Conservation (phyloP, 177 flowering plant species). For the Vitis hybrid region DNA sequence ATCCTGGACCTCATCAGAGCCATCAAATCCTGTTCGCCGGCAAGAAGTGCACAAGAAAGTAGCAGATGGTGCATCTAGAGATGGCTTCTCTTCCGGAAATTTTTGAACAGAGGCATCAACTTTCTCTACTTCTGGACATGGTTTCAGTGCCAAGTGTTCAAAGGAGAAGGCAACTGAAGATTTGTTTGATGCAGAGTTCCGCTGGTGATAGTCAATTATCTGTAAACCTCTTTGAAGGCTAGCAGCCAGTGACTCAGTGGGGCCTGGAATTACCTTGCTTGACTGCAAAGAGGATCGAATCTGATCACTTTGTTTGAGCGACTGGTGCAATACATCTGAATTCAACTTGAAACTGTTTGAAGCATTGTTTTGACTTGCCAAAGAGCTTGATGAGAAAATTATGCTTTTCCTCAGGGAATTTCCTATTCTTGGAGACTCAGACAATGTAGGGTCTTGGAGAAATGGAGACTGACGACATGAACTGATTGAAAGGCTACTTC, state of each 20-base stretch:
- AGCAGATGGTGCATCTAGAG: conserved; percentile 21
- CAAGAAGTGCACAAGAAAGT: conserved; percentile 64
- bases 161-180: conserved; percentile 74
- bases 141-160: conserved; percentile 61
- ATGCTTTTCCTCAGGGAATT: conserved; percentile 45
- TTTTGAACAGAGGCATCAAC: conserved; percentile 51
- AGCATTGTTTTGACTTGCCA: conserved; percentile 24
- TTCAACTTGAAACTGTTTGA: conserved; percentile 30
- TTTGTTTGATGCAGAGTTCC: conserved; percentile 45
- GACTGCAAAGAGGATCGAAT: conserved; percentile 56
- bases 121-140: conserved; percentile 48
- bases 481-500: conserved; percentile 47
- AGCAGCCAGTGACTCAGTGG: conserved; percentile 77
- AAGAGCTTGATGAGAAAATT: conserved; percentile 26
- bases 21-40: conserved; percentile 26
- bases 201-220: conserved; percentile 74
- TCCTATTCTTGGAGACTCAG: conserved; percentile 78
- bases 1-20: conserved; percentile 34
- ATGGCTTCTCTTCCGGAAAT: conserved; percentile 23
- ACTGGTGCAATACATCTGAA: conserved; percentile 30
- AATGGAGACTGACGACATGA: conserved; percentile 28
- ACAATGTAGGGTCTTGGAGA: conserved; percentile 62
- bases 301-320: conserved; percentile 38
- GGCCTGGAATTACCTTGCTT: conserved; percentile 54
- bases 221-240: conserved; percentile 83